These are phyloP conservation scores for Rhizophagus clarus DNA, from an alignment of 192 early-diverging fungal genomes.

Conservation along the genomic window DNA sequence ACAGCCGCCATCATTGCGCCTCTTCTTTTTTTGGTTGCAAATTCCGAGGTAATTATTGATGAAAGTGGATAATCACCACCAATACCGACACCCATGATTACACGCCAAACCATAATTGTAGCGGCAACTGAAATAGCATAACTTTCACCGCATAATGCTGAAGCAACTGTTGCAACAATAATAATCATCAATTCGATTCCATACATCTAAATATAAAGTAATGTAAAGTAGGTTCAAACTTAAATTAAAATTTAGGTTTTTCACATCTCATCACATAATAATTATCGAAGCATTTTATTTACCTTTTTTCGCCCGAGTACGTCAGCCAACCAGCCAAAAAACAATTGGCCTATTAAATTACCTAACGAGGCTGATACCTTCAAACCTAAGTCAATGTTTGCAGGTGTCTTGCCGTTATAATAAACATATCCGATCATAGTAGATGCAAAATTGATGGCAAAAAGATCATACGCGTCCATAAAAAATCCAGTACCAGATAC, in stretches of 20 bases:
- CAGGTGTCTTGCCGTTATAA: constrained; percentile 58
- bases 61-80: constrained; percentile 97
- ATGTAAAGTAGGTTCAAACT: not conserved
- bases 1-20: constrained; percentile 83
- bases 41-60: constrained; percentile 89
- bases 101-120: constrained; percentile 80
- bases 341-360: constrained; percentile 89
- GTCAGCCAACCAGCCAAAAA: constrained; percentile 84
- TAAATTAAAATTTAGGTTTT: too few relatives aligned
- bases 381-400: constrained; percentile 67
- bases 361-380: constrained; percentile 91
- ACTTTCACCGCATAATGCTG: constrained; percentile 70
- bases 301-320: constrained; percentile 78
- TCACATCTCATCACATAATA: too few relatives aligned
- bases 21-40: constrained; percentile 72
- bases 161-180: constrained; percentile 83
- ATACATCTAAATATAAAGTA: constrained; percentile 80
- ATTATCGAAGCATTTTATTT: not conserved
- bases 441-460: constrained; percentile 87
- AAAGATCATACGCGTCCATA: constrained; percentile 93
- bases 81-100: constrained; percentile 88
- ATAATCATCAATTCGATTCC: constrained; percentile 90
- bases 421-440: constrained; percentile 83
- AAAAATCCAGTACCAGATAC: constrained; percentile 81
- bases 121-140: constrained; percentile 49